Percentiles rank a stretch among this genome's conserved stretches.
These are phyloP conservation scores for Teunomyces gatunensis DNA, from an alignment of 805 yeast species.

Conservation along the genomic window DNA sequence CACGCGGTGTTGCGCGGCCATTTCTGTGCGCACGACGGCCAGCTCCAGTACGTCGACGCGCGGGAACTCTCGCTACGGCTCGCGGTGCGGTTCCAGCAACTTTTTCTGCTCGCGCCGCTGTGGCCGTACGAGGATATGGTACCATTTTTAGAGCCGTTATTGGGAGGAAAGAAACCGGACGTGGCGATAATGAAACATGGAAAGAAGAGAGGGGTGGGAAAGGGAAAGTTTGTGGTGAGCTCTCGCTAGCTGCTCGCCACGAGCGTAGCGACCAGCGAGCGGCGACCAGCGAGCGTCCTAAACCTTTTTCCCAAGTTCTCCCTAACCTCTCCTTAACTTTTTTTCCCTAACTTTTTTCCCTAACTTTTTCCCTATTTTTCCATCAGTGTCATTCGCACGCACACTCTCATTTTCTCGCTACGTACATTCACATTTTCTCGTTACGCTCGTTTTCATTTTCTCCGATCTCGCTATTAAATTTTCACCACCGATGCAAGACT, in stretches of 20 bases:
- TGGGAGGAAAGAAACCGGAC: conserved; percentile 36
- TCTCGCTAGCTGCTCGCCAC: not conserved
- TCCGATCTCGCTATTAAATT: not conserved
- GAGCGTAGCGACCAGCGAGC: too few relatives aligned
- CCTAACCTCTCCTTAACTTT: too few relatives aligned
- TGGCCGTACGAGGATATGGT: conserved; percentile 43
- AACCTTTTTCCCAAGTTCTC: too few relatives aligned
- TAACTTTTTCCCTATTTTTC: too few relatives aligned
- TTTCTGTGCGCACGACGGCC: conserved; percentile 45
- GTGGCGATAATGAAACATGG: conserved; percentile 37
- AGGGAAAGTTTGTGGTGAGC: conserved; percentile 28
- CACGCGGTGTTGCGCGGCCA: conserved; percentile 53
- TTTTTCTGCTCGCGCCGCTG: conserved; percentile 27
- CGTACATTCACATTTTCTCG: too few relatives aligned
- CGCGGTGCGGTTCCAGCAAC: conserved; percentile 11
- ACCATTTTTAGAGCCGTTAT: conserved; percentile 34
- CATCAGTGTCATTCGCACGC: too few relatives aligned
- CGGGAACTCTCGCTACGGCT: conserved; percentile 38
- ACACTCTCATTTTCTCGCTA: too few relatives aligned
- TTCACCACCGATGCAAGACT: conserved; percentile 24
- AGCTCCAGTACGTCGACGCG: conserved; percentile 54
- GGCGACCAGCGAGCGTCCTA: too few relatives aligned
- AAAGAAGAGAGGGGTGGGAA: conserved; percentile 32
- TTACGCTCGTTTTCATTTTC: too few relatives aligned
- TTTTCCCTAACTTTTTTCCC: too few relatives aligned